These are phyloP conservation scores for Diutina mesorugosa DNA, from an alignment of 1,139 yeast genomes.

Conservation along the genomic window DNA sequence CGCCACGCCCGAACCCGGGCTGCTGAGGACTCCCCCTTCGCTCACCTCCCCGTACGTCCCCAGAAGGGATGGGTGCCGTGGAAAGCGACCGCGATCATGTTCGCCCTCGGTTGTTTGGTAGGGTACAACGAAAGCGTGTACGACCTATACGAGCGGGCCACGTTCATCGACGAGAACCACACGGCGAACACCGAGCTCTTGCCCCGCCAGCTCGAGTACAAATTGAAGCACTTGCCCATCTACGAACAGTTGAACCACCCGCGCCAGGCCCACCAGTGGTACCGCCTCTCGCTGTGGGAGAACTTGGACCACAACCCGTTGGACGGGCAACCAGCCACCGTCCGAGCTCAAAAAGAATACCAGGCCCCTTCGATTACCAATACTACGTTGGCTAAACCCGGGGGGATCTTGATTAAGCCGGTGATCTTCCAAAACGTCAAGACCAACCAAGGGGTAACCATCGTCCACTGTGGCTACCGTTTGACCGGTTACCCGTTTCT, in stretches of 20 bases:
- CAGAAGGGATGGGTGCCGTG: background rate
- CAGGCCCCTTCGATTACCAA: constrained; percentile 3
- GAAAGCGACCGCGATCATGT: background rate
- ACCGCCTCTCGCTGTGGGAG: constrained; percentile 45
- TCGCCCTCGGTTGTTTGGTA: background rate
- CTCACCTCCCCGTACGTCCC: background rate
- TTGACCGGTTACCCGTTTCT: constrained; percentile 82
- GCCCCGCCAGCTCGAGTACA: constrained; percentile 21
- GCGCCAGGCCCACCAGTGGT: constrained; percentile 27
- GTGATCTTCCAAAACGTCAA: constrained; percentile 47
- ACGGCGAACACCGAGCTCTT: background rate
- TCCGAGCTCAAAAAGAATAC: constrained; percentile 21
- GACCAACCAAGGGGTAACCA: constrained; percentile 49
- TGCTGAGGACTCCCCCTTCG: background rate
- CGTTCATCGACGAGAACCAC: background rate
- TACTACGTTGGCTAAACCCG: constrained; percentile 38
- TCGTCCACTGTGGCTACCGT: constrained; percentile 67
- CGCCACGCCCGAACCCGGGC: background rate
- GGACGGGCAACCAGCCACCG: constrained; percentile 12
- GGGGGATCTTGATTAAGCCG: constrained; percentile 70
- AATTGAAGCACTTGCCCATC: constrained; percentile 39
- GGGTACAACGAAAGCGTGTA: background rate
- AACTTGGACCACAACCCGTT: constrained; percentile 34
- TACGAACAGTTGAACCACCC: constrained; percentile 34
- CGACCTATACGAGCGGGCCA: background rate